phyloP scores from a whole-genome alignment of 2,329 filamentous ascomycete genomes.

The Diaporthe velutina region DNA sequence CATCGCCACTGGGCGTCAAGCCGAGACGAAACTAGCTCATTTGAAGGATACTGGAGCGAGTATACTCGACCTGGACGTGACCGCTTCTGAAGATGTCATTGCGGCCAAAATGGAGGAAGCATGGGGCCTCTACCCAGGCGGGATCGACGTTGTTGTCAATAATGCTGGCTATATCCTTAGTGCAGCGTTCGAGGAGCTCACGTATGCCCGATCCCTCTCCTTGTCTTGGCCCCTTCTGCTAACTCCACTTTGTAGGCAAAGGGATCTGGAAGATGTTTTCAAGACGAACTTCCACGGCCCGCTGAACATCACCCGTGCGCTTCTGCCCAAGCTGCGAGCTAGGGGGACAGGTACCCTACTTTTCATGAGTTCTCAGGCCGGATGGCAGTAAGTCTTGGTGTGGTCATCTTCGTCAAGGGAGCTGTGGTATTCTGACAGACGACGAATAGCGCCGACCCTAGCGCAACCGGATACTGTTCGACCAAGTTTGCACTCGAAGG shows the following conservation, averaged over 20 bases:
- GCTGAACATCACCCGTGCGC: constrained; percentile 51
- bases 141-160: constrained; percentile 38
- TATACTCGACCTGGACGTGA: constrained; percentile 49
- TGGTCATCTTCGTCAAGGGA: no score
- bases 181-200: constrained; percentile 47
- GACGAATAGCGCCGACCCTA: constrained; percentile 43
- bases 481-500: constrained; percentile 51
- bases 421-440: not conserved
- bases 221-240: not conserved
- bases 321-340: constrained; percentile 49
- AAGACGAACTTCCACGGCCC: constrained; percentile 55
- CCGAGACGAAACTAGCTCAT: constrained; percentile 50
- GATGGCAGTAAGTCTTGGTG: constrained; percentile 44
- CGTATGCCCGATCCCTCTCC: constrained; percentile 33
- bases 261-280: constrained; percentile 46
- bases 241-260: constrained; percentile 38
- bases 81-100: constrained; percentile 41
- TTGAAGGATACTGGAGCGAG: constrained; percentile 51
- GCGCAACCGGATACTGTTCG: constrained; percentile 49
- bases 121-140: constrained; percentile 39
- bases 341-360: constrained; percentile 49
- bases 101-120: constrained; percentile 41
- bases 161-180: constrained; percentile 45
- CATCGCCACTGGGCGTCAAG: constrained; percentile 56
- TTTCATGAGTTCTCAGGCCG: constrained; percentile 53